Base-by-base conservation (phyloP, 2,329 filamentous ascomycete genomes). In the Truncatella angustata region DNA sequence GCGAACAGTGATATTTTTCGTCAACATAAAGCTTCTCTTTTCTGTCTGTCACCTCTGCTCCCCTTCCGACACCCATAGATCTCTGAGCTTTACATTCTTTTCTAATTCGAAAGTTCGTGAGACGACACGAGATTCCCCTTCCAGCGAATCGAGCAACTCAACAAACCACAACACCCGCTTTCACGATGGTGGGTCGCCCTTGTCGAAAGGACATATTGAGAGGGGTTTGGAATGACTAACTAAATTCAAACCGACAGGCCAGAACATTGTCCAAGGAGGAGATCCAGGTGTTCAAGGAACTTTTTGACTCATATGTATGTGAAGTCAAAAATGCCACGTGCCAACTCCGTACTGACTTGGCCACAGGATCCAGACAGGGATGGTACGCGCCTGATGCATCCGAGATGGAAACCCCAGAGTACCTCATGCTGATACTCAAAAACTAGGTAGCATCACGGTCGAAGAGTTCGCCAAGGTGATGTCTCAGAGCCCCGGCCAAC, bases 391-490 rank as follows among this genome's bases (percentile, higher is more conserved):
- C 24, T 18, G 35, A 21, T 16, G 12, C 20, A n/a, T 21, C 47
- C 11, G 14, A 37, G 34, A 26, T 54, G 28, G 51, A 23, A 51
- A 49, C 21, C 44, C 9, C 2, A 7, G n/a, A 11, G 16, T 14
- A 26, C n/a, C 12, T 23, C 2, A 11, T 50, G n/a, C 45, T 53
- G 39, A 49, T 49, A 6, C 16, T 32, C 39, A 18, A 44, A 39
- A 16, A 30, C 12, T 3, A 62, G 68, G 68, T 23, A 70, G 68
- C 47, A 71, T 71, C 47, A 65, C 59, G 4, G 64, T 69, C 5
- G 67, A 71, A 43, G 68, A 72, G 52, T 71, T 71, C 47, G 67
- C 65, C 12, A 64, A 66, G 26, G 69, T 70, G 26, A 69, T 71
- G 69, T 61, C 60, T 36, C 64, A 58, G 59, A 69, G 51, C 55